Evolutionary conservation across 768 basidiomycete species (phyloP), one percentile per base, ranked within the genome.

Genomic region (Pleurotus djamor): DNA sequence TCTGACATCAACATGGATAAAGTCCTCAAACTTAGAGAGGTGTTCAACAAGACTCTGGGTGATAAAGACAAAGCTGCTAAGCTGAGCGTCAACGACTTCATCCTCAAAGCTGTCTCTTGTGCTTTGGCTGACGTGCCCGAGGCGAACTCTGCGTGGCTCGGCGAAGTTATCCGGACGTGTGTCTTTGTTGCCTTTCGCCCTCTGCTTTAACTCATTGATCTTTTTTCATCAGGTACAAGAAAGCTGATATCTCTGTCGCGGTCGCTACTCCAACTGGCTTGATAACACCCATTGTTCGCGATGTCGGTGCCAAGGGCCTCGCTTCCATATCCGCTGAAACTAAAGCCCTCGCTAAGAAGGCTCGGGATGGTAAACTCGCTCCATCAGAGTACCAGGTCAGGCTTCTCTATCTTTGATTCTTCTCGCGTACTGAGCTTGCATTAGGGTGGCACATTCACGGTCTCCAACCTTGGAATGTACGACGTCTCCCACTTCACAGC

Each of bases 391-490:
- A 98, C 79, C 96, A 99, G 87, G 92, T 90, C 64, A 52, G 69
- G 69, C 17, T 36, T 34, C 12, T 47, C 32, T 7, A 44, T 45
- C 14, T 48, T 54, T 6, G 8, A 2, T 17, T 58, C 52, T 38
- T 16, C 16, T 17, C 4, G 38, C 51, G 41, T 37, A 5, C 32
- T 45, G 50, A 51, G 59, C 17, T 28, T 28, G 21, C 1, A 28
- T 28, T 62, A 94, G 91, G 97, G 97, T 57, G 97, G 97, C 51
- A 92, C 96, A 10, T 98, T 99, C 79, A 98, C 97, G 47, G 93
- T 99, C 72, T 99, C 97, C 60, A 99, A 99, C 79, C 83, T 99
- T 58, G 97, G 97, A 75, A 99, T 99, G 97, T 97, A 83, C 70
- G 96, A 91, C 62, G 85, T 98, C 68, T 84, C 87, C 58, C 91